These are phyloP conservation scores for Pleurotus citrinopileatus DNA, from an alignment of 768 basidiomycete genomes.

Conservation along the genomic window DNA sequence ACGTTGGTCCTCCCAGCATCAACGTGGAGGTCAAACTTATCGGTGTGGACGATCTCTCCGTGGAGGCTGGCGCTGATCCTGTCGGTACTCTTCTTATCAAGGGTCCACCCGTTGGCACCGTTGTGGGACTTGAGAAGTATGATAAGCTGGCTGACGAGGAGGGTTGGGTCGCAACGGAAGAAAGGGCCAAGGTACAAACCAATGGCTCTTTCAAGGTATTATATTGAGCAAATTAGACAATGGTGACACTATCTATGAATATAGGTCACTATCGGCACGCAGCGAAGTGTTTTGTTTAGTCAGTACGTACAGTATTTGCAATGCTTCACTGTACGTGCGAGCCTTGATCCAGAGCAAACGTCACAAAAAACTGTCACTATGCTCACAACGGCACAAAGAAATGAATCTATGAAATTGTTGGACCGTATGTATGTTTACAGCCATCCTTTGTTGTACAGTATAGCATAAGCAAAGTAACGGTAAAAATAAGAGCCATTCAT, in stretches of 20 bases:
- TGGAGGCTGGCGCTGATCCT: conserved; percentile 70
- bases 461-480: conserved; percentile 23
- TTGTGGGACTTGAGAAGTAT: conserved; percentile 39
- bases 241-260: too few relatives aligned
- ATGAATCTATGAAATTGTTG: conserved; percentile 5
- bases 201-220: conserved; percentile 64
- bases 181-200: conserved; percentile 48
- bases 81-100: conserved; percentile 57
- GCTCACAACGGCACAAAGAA: neutral
- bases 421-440: conserved; percentile 14
- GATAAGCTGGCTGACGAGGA: conserved; percentile 25
- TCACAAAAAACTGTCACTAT: too few relatives aligned
- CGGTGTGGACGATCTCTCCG: conserved; percentile 58
- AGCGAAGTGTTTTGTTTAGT: too few relatives aligned
- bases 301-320: too few relatives aligned
- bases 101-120: conserved; percentile 70
- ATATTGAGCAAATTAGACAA: too few relatives aligned
- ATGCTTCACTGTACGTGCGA: too few relatives aligned
- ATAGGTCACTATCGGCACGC: too few relatives aligned
- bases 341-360: too few relatives aligned
- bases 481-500: conserved; percentile 35
- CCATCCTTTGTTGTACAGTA: conserved; percentile 44
- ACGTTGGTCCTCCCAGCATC: conserved; percentile 77
- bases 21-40: conserved; percentile 84
- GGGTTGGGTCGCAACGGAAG: conserved; percentile 46